A percentile compares a stretch with the other conserved stretches of the same genome.
phyloP scores from a whole-genome alignment of 75 land plant genomes.

The Picea sitchensis region DNA sequence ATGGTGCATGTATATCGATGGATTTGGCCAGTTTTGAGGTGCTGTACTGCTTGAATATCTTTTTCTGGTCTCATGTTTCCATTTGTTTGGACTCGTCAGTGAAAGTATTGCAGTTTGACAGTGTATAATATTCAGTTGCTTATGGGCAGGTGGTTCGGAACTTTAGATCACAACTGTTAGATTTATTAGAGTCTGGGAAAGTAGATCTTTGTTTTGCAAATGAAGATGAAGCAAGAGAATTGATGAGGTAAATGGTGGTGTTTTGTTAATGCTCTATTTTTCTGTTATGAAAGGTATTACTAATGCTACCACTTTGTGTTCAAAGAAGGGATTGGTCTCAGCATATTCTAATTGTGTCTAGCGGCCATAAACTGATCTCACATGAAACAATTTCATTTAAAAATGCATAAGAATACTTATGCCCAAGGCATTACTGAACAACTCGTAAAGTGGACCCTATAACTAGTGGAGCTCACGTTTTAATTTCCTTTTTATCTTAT shows the following conservation, averaged over 20 bases:
- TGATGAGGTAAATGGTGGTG: slow-evolving; percentile 46
- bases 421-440: not conserved
- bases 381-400: not conserved
- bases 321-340: not conserved
- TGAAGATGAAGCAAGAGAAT: slow-evolving; percentile 93
- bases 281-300: not conserved
- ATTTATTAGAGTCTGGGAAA: slow-evolving; percentile 62
- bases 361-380: not conserved
- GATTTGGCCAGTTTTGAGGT: slow-evolving; percentile 99
- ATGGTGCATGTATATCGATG: slow-evolving; percentile 70
- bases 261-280: not conserved
- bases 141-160: slow-evolving; percentile 77
- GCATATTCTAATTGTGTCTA: not conserved
- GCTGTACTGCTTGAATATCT: not conserved
- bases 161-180: slow-evolving; percentile 52
- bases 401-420: not conserved
- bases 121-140: not conserved
- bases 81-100: not conserved
- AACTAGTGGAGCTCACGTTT: not conserved
- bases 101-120: not conserved
- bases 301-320: not conserved
- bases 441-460: not conserved
- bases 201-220: slow-evolving; percentile 96
- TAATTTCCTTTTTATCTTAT: not conserved
- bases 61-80: not conserved